phyloP scores from a whole-genome alignment of 176 grass and related monocot species.

The Guadua angustifolia region DNA sequence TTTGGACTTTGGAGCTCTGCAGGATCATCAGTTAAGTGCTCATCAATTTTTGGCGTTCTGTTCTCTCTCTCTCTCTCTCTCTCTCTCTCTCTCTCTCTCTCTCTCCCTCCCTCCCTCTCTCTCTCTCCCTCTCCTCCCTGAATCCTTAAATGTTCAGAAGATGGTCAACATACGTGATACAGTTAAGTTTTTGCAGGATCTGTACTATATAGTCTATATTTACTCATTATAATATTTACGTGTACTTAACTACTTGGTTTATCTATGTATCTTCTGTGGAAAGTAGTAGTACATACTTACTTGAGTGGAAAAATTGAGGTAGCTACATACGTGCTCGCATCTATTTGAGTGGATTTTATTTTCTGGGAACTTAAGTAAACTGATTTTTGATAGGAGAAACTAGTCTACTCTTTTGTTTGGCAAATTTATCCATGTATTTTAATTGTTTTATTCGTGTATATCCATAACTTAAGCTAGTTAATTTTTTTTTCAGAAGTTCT shows the following conservation, averaged over 20 bases:
- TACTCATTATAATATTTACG: background rate
- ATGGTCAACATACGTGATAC: background rate
- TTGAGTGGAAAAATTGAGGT: background rate
- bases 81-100: background rate
- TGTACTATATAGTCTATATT: background rate
- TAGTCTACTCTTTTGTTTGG: background rate
- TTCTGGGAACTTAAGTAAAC: constrained; percentile 6
- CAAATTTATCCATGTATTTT: background rate
- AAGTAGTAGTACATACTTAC: background rate
- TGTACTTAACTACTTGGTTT: background rate
- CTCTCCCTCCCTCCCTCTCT: background rate
- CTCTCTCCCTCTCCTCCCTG: background rate
- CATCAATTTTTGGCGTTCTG: background rate
- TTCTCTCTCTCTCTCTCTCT: background rate
- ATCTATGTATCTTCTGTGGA: background rate
- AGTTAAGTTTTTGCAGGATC: constrained; percentile 23
- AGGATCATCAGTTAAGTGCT: constrained; percentile 16
- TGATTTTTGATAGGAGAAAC: background rate
- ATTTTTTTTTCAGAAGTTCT: background rate
- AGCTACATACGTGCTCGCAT: background rate
- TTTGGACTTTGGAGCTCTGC: background rate
- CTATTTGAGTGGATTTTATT: constrained; percentile 3
- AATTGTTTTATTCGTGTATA: background rate
- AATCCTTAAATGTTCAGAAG: constrained; percentile 24
- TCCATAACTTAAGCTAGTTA: background rate